phyloP scores from a whole-genome alignment of 2,329 filamentous ascomycete species.

The Trichoderma afroharzianum region DNA sequence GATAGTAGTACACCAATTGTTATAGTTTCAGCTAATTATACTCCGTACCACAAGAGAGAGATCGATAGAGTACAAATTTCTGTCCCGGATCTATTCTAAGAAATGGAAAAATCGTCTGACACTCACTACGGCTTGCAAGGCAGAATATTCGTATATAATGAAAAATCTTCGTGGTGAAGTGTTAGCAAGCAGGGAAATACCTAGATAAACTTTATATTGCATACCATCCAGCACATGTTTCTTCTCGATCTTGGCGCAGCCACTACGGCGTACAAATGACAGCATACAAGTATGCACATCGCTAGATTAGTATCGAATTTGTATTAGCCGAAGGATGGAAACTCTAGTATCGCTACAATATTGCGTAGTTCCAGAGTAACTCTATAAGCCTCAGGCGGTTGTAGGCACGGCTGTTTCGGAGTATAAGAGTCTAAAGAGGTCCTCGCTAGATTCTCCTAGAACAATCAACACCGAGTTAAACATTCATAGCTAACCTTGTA shows the following conservation, averaged over 20 bases:
- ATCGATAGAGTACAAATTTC: background rate
- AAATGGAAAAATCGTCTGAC: background rate
- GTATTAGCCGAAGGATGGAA: background rate
- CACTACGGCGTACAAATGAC: background rate
- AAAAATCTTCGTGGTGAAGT: background rate
- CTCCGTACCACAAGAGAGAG: background rate
- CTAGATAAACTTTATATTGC: background rate
- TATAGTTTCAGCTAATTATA: background rate
- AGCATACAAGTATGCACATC: background rate
- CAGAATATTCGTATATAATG: background rate
- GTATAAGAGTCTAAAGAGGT: background rate
- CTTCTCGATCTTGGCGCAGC: background rate
- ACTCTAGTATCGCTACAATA: background rate
- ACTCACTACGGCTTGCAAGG: background rate
- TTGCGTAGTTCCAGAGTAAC: background rate
- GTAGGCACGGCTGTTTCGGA: background rate
- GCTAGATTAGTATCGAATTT: background rate
- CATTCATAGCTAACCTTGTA: background rate
- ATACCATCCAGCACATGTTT: background rate
- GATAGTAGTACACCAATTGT: background rate
- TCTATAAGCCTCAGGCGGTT: background rate
- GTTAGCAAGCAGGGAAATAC: background rate
- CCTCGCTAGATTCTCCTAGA: background rate
- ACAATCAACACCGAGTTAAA: background rate
- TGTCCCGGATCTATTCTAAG: background rate